Base-by-base conservation (phyloP, 2,329 filamentous ascomycete species). In the Cercospora zeae-maydis region DNA sequence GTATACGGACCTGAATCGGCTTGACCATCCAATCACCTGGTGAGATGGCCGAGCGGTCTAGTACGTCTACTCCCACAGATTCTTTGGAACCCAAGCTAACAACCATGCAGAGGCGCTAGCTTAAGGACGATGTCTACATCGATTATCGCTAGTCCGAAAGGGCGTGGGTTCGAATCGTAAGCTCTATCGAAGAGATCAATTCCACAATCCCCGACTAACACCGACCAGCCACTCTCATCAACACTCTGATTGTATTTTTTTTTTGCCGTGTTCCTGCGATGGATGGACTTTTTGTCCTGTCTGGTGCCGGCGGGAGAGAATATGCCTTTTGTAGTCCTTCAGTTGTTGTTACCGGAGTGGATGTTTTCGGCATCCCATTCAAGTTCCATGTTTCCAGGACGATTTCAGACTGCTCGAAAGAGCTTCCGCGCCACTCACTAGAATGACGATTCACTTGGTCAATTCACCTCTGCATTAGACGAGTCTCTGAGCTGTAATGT, bases 21-120 rank as follows among this genome's bases (percentile, higher is more conserved):
- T n/a, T n/a, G n/a, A n/a, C n/a, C 9, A 21, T 49, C 21, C 49
- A 58, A 60, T 61, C 39, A 24, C 11, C 27, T 21, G 62, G 62
- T 31, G 45, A 16, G 45, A 39, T 64, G 62, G 62, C 62, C 62
- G 62, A 64, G 62, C 62, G 62, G 62, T 64, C 61, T 64, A 61
- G 42, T 24, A 21, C 21, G 21, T 47, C 14, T 19, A 27, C 19
- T 34, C 31, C 31, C 4, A 13, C 11, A 3, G 3, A 5, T 4
- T 8, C 11, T 13, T 5, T 2, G 3, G 31, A 34, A 9, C 31
- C 8, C 31, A 13, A 13, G 11, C 31, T 34, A 9, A 34, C 31
- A 34, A 9, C 8, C 31, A 34, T 9, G 10, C 31, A 27, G 24
- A 63, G 62, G 62, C 61, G 61, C 57, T 33, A 31, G 31, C 37